Evolutionary conservation across 192 early-diverging fungal species (phyloP), one percentile per base, ranked within the genome.

Genomic region (Coemansia sp.): DNA sequence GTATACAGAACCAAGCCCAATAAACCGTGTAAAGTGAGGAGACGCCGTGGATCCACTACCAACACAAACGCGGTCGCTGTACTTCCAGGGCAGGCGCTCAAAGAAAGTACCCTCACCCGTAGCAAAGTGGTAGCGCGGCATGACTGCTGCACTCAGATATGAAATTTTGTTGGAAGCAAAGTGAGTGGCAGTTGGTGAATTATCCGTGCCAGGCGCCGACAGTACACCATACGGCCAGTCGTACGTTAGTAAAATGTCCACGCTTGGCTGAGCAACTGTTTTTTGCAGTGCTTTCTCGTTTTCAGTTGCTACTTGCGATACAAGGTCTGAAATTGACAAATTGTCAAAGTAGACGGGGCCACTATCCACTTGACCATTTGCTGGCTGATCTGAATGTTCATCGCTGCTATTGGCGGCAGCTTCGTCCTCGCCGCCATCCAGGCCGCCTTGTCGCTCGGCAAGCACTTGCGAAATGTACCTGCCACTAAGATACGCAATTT

Each of bases 81-180:
- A 64, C 50, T 71, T 75, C 79, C 88, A 97, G 22, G 95, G 94
- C 51, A 90, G 87, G 9, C 95, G 84, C 83, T 97, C 93, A 63
- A 85, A 92, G 65, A 96, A 97, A 10, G 75, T 21, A 27, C 74
- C 74, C 64, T 85, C 87, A 1, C 83, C 80, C 1, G 85, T 66
- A 25, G 90, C 88, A 84, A 97, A 94, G 69, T 96, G 95, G 72
- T 97, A 97, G 19, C 93, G 84, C 4, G 95, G 95, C 71, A 89
- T 87, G 26, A 89, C 68, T 2, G 68, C 66, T 4, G 71, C 72
- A n/a, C 57, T 63, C 7, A 68, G 38, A 10, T 75, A 65, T 27
- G 76, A 88, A 69, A 55, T 70, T 77, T 59, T 80, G 53, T 60
- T 72, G 17, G 50, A 75, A 9, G 60, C 72, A 25, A 41, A 60